Percentiles rank a stretch among this genome's conserved stretches.
These are phyloP conservation scores for Aspergillus versicolor DNA, from an alignment of 2,329 filamentous ascomycete genomes.

Conservation along the genomic window DNA sequence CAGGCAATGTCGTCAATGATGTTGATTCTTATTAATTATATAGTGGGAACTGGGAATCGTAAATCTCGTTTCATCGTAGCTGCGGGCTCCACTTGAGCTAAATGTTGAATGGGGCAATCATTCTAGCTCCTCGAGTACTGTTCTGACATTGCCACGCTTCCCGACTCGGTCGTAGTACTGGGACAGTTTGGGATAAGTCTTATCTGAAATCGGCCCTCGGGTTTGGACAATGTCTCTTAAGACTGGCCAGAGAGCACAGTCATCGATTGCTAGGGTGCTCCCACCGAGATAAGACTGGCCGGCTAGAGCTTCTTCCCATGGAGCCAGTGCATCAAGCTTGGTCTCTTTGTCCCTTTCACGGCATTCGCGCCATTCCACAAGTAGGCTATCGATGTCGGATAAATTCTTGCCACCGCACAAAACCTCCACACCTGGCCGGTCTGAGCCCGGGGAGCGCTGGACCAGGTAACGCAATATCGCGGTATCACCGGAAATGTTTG, in stretches of 20 bases:
- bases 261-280: slow-evolving; percentile 38
- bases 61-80: slow-evolving; percentile 1
- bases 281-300: slow-evolving; percentile 38
- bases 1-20: not conserved
- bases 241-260: slow-evolving; percentile 47
- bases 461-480: slow-evolving; percentile 35
- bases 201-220: slow-evolving; percentile 22
- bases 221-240: slow-evolving; percentile 37
- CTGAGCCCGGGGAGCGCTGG: slow-evolving; percentile 18
- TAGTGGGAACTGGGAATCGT: not conserved
- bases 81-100: not conserved
- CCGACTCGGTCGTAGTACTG: slow-evolving; percentile 41
- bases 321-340: slow-evolving; percentile 21
- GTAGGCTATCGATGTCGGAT: slow-evolving; percentile 29
- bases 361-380: slow-evolving; percentile 31
- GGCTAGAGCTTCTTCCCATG: slow-evolving; percentile 35
- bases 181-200: slow-evolving; percentile 31
- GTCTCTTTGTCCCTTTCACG: slow-evolving; percentile 6
- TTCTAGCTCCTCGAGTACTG: slow-evolving; percentile 26
- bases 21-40: not conserved
- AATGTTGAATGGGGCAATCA: not conserved
- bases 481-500: slow-evolving; percentile 28
- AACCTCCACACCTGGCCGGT: slow-evolving; percentile 27
- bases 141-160: slow-evolving; percentile 38
- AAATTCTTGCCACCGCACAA: slow-evolving; percentile 30